Conservation (phyloP, 805 yeast genomes). For the Candida incommunis region DNA sequence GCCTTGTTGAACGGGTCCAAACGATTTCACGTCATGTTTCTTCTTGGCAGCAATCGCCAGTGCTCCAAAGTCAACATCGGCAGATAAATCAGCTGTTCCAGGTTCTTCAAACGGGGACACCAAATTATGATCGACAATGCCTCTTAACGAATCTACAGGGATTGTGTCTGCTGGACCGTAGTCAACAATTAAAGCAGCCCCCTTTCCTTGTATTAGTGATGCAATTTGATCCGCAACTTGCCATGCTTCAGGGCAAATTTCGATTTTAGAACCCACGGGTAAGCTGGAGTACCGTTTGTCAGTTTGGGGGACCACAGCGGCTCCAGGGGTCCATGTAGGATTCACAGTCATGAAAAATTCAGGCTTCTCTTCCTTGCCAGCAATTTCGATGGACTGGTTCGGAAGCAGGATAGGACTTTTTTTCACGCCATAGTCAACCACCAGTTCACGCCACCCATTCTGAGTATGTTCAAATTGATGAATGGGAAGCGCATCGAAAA, state of each 20-base stretch:
- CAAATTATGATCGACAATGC: slow-evolving; percentile 55
- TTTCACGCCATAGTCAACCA: slow-evolving; percentile 40
- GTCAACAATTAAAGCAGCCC: slow-evolving; percentile 63
- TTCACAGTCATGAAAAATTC: slow-evolving; percentile 43
- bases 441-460: slow-evolving; percentile 65
- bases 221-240: slow-evolving; percentile 41
- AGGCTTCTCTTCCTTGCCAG: slow-evolving; percentile 6
- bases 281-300: slow-evolving; percentile 37
- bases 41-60: slow-evolving; percentile 26
- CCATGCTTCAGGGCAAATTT: slow-evolving; percentile 63
- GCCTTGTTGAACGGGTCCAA: slow-evolving; percentile 62
- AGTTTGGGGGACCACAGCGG: slow-evolving; percentile 36
- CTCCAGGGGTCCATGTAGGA: slow-evolving; percentile 47
- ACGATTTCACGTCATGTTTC: slow-evolving; percentile 18
- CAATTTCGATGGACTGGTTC: slow-evolving; percentile 10
- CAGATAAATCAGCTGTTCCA: slow-evolving; percentile 69
- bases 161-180: slow-evolving; percentile 52
- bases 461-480: slow-evolving; percentile 44
- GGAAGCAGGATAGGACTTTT: slow-evolving; percentile 14
- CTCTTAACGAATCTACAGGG: slow-evolving; percentile 64
- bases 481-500: slow-evolving; percentile 76
- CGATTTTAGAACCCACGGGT: slow-evolving; percentile 45
- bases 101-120: slow-evolving; percentile 65
- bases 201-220: slow-evolving; percentile 26
- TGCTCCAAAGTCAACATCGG: slow-evolving; percentile 69